Evolutionary conservation across 2,329 filamentous ascomycete species (phyloP).

Genomic region (Phaeosphaeriaceae sp.): DNA sequence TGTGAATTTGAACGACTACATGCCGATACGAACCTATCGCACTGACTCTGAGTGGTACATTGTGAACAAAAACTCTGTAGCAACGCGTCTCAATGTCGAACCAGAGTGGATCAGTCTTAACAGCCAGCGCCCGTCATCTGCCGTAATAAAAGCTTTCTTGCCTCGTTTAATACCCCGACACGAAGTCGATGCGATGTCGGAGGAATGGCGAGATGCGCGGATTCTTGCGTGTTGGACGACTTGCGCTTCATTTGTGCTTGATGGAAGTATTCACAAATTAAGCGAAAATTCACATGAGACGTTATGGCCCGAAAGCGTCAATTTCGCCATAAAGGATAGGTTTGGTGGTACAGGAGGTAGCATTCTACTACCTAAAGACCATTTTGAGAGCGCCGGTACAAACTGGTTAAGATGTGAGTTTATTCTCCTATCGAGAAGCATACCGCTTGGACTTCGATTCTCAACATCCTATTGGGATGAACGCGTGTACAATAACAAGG

Average conservation of each 20-base stretch:
- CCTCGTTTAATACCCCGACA: not conserved
- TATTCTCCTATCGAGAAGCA: slow-evolving; percentile 1
- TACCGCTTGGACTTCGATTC: not conserved
- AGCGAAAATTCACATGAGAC: not conserved
- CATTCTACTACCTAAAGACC: slow-evolving; percentile 3
- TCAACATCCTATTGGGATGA: slow-evolving; percentile 7
- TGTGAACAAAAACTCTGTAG: not conserved
- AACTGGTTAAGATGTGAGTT: slow-evolving; percentile 3
- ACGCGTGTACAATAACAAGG: not conserved
- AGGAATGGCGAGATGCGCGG: slow-evolving; percentile 3
- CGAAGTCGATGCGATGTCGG: not conserved
- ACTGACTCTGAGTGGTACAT: slow-evolving; percentile 10
- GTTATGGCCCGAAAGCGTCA: not conserved
- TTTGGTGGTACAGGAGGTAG: not conserved
- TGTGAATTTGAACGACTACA: slow-evolving; percentile 1
- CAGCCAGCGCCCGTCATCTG: not conserved
- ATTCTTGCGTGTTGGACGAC: slow-evolving; percentile 1
- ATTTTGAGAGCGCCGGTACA: not conserved
- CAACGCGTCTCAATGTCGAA: not conserved
- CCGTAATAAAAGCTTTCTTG: not conserved
- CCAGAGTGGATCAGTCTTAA: not conserved
- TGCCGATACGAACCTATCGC: not conserved
- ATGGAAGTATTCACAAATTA: not conserved
- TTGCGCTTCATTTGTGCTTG: not conserved
- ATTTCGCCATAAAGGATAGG: slow-evolving; percentile 5